Percentiles rank a stretch among this genome's conserved stretches.
Conservation (phyloP, 2,329 filamentous ascomycete species). For the Colletotrichum neosansevieriae region DNA sequence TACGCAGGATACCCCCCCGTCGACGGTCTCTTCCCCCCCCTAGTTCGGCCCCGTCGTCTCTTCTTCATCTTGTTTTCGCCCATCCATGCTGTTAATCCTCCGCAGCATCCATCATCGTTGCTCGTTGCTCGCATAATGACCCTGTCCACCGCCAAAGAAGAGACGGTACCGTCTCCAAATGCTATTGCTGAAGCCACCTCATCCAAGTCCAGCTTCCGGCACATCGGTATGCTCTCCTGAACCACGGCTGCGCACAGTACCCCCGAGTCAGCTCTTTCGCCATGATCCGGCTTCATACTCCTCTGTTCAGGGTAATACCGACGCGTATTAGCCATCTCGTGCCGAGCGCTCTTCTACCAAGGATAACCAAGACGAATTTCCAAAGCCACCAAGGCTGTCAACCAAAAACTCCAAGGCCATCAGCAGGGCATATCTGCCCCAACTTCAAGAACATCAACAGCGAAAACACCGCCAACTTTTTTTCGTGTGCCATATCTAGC, state of each 20-base stretch:
- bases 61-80: slow-evolving; percentile 32
- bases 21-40: slow-evolving; percentile 25
- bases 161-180: slow-evolving; percentile 18
- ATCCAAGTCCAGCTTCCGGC: neutral
- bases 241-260: neutral
- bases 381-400: neutral
- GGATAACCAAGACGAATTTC: neutral
- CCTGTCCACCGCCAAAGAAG: slow-evolving; percentile 5
- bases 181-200: neutral
- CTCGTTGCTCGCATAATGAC: slow-evolving; percentile 16
- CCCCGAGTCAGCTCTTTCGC: neutral
- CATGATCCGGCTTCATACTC: neutral
- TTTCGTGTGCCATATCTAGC: slow-evolving; percentile 2
- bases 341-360: neutral
- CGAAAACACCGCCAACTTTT: neutral
- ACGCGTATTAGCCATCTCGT: slow-evolving; percentile 1
- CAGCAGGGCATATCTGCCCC: neutral
- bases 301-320: neutral
- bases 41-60: slow-evolving; percentile 26
- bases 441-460: neutral
- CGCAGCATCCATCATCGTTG: slow-evolving; percentile 24
- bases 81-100: slow-evolving; percentile 27
- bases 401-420: slow-evolving; percentile 4
- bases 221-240: neutral
- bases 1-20: slow-evolving; percentile 20